phyloP scores from a whole-genome alignment of 345 rosid species.

The Eucalyptus curtisii region DNA sequence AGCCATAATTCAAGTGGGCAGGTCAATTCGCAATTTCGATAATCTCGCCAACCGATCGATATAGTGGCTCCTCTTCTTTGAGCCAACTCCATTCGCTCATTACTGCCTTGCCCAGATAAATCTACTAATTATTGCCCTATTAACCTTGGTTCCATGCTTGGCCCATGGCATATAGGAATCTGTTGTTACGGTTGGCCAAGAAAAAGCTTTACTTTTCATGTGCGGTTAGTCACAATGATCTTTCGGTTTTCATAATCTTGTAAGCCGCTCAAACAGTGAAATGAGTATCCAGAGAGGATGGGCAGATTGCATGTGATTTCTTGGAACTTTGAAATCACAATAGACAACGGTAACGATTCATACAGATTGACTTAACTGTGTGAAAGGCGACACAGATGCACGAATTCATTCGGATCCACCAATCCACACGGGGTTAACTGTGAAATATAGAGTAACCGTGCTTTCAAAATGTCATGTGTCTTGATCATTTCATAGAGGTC shows the following conservation, averaged over 20 bases:
- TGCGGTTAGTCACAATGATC: not conserved
- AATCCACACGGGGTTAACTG: not conserved
- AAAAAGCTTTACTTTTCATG: not conserved
- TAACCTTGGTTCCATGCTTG: not conserved
- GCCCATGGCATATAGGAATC: not conserved
- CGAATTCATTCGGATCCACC: not conserved
- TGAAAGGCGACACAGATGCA: not conserved
- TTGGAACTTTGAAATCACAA: not conserved
- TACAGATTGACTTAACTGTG: not conserved
- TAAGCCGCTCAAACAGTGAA: not conserved
- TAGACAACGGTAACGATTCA: not conserved
- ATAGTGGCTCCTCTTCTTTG: not conserved
- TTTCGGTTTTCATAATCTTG: not conserved
- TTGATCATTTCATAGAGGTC: not conserved
- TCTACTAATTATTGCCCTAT: not conserved
- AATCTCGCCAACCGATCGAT: not conserved
- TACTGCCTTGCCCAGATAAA: not conserved
- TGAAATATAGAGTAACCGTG: not conserved
- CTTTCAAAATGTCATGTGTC: not conserved
- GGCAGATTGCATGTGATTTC: not conserved
- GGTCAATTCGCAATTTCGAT: not conserved
- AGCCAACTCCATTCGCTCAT: not conserved
- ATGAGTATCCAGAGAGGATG: not conserved
- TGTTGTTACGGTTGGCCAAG: not conserved
- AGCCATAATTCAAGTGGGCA: not conserved